These are phyloP conservation scores for Entomortierella beljakovae DNA, from an alignment of 192 early-diverging fungal species.

Conservation along the genomic window DNA sequence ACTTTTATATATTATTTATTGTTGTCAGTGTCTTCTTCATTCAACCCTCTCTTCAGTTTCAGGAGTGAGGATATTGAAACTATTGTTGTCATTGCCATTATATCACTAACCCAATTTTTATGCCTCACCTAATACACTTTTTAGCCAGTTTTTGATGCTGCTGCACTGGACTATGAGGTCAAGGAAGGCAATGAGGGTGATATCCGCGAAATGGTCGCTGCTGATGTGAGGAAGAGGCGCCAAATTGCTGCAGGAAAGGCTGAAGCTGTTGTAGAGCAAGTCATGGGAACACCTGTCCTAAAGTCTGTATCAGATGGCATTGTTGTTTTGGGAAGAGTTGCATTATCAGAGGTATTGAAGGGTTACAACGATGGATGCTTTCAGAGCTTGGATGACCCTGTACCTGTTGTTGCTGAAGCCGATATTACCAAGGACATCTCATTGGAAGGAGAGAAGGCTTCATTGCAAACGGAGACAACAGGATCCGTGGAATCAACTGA, in stretches of 20 bases:
- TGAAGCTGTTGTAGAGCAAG: constrained; percentile 18
- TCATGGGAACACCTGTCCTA: constrained; percentile 26
- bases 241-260: constrained; percentile 38
- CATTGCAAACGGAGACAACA: constrained; percentile 19
- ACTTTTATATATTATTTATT: background rate
- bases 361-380: constrained; percentile 56
- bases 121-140: constrained; percentile 20
- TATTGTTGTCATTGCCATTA: background rate
- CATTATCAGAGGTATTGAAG: constrained; percentile 50
- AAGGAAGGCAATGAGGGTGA: constrained; percentile 52
- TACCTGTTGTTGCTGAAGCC: constrained; percentile 9
- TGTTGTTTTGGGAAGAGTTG: constrained; percentile 53
- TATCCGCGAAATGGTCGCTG: constrained; percentile 54
- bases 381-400: constrained; percentile 48
- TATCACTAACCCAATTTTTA: constrained; percentile 54
- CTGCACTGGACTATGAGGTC: constrained; percentile 60
- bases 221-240: constrained; percentile 49
- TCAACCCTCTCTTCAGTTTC: no score
- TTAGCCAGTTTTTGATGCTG: constrained; percentile 59
- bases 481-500: constrained; percentile 19
- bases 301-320: constrained; percentile 47
- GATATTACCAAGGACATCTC: constrained; percentile 14
- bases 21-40: background rate
- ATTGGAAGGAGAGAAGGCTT: constrained; percentile 5
- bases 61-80: no score